Base-by-base conservation (phyloP, 441 rosid species). In the Erysimum pusillum region DNA sequence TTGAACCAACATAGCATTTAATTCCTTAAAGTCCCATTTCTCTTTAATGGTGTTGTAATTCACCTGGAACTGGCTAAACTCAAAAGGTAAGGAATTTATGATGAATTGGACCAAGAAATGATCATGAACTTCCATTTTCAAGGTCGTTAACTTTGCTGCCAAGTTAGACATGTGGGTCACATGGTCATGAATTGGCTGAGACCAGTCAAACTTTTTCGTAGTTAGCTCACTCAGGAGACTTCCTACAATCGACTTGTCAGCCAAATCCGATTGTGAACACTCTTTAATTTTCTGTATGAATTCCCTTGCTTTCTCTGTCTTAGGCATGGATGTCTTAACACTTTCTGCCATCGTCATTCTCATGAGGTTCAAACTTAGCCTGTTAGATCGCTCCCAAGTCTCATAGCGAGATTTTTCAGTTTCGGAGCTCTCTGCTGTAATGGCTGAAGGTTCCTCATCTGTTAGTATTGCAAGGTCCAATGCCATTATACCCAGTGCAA, bases 301-400 rank as follows among this genome's bases (percentile, higher is more conserved):
- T 25, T 63, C 53, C 22, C 52, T 44, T 28, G 39, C 54, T 45
- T 63, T 63, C 28, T 63, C 68, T 63, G 54, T 63, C 54, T 14
- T 31, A 14, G 54, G 54, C 53, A 63, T 63, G 0, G 20, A 63
- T 63, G 53, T 38, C 52, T 44, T 63, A 42, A 63, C 5, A 63
- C 53, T 63, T 63, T 63, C 39, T 0, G 39, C 22, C 54, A 63
- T 63, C 39, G 13, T 42, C 67, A 63, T 18, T 8, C 67, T 63
- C 53, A 63, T 44, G 6, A 63, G 15, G 25, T 63, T 63, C 9
- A 44, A 45, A 7, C 39, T 44, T 3, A 63, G 28, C 39, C 5
- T 45, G 14, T 63, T 63, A 44, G 69, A 63, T 28, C 25, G 7
- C 54, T 63, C 25, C n/a, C 41, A 31, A 4, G 9, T 31, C 69